Evolutionary conservation across 768 basidiomycete species (phyloP), one percentile per base, ranked within the genome.

Genomic region (Tephrocybe sp.): DNA sequence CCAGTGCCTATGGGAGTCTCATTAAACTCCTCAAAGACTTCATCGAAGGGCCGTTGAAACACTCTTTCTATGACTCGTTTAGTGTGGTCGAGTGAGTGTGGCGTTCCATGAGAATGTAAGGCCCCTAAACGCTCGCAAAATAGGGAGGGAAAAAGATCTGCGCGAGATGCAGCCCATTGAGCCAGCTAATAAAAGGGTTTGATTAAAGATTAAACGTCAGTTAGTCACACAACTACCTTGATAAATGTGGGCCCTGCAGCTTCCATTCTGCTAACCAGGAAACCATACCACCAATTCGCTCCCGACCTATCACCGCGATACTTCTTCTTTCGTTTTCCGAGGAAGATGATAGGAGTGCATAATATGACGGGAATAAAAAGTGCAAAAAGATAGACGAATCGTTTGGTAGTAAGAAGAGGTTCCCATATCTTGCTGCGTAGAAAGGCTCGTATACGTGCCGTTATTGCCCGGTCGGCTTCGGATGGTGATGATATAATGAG

Each of bases 111-210:
- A 1, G 97, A 98, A 65, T 99, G 97, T 16, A 98, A 75, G 38
- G 84, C 79, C 26, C 90, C 91, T 57, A 99, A 75, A 50, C 80
- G 79, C 47, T 89, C 80, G 67, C 97, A 99, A 16, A 99, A 82
- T 11, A 82, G 66, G 18, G 84, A 74, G 2, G 97, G 92, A 69
- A 99, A 98, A 2, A 99, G 75, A 67, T 99, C 97, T 32, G 87
- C 89, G 28, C 97, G 82, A 13, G 95, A 94, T 12, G 89, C 97
- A 6, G 97, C 97, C 97, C 97, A 99, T 79, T 99, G 97, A 4
- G 93, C 89, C 47, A 99, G 79, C 93, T 95, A n/a, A 25, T 44
- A 45, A 35, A 34, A 56, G 39, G 45, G 51, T 47, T 45, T 63
- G 45, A 38, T 53, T 27, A 32, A 38, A 54, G 31, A 25, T 35